Percentiles rank a stretch among this genome's conserved stretches.
phyloP scores from a whole-genome alignment of 2,329 filamentous ascomycete species.

The Pseudogymnoascus sp. region DNA sequence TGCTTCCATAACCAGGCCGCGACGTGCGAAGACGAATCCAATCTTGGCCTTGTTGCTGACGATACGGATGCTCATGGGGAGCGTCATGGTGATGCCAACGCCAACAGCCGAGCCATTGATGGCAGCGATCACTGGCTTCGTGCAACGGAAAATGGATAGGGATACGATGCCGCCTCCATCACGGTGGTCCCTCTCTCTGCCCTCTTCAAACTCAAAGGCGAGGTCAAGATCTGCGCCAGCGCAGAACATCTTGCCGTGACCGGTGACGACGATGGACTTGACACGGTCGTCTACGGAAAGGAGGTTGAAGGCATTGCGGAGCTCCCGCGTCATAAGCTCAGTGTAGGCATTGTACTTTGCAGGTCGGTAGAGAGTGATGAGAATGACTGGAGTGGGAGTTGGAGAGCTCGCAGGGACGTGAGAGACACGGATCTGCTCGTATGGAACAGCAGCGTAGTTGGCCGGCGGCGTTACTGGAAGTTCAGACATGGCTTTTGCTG shows the following conservation, averaged over 20 bases:
- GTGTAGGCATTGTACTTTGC: slow-evolving; percentile 63
- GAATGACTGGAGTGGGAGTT: slow-evolving; percentile 49
- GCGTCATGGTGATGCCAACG: slow-evolving; percentile 52
- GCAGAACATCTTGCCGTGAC: slow-evolving; percentile 44
- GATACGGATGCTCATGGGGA: slow-evolving; percentile 43
- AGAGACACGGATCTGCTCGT: slow-evolving; percentile 38
- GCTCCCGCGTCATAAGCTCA: slow-evolving; percentile 50
- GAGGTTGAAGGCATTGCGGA: slow-evolving; percentile 44
- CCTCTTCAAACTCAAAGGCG: slow-evolving; percentile 15
- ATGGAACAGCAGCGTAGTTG: slow-evolving; percentile 34
- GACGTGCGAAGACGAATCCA: slow-evolving; percentile 62
- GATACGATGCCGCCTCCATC: slow-evolving; percentile 44
- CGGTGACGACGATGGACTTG: slow-evolving; percentile 45
- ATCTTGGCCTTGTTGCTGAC: slow-evolving; percentile 51
- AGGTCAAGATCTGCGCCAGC: slow-evolving; percentile 48
- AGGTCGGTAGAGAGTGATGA: slow-evolving; percentile 56
- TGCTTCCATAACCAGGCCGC: slow-evolving; percentile 63
- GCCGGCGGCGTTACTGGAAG: slow-evolving; percentile 17
- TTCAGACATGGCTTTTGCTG: neutral
- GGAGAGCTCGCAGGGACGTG: slow-evolving; percentile 42
- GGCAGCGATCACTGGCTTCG: slow-evolving; percentile 49
- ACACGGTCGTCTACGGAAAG: slow-evolving; percentile 46
- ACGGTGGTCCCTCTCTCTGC: slow-evolving; percentile 30
- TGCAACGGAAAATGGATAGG: slow-evolving; percentile 47
- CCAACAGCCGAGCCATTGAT: slow-evolving; percentile 52